Evolutionary conservation across 129 eudicot species (phyloP).

Genomic region (Ambrosia artemisiifolia): DNA sequence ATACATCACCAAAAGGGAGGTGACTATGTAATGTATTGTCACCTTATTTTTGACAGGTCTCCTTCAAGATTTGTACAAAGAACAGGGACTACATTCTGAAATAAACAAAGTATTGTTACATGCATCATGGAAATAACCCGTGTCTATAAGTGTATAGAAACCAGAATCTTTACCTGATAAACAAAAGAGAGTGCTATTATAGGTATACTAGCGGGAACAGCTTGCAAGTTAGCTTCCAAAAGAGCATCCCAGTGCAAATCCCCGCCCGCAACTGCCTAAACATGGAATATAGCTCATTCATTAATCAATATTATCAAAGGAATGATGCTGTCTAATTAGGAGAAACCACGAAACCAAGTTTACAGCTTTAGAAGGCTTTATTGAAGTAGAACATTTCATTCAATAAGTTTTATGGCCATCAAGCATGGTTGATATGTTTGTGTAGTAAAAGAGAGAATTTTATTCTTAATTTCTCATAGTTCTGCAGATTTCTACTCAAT

Average conservation of each 20-base stretch:
- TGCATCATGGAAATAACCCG: conserved; percentile 10
- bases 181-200: conserved; percentile 93
- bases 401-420: neutral
- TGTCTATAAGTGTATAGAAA: neutral
- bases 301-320: neutral
- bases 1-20: neutral
- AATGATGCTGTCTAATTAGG: neutral
- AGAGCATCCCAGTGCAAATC: conserved; percentile 96
- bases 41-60: conserved; percentile 82
- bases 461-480: neutral
- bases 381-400: neutral
- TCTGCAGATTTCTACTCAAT: neutral
- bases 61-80: conserved; percentile 94
- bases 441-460: neutral
- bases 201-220: conserved; percentile 83
- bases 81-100: conserved; percentile 96
- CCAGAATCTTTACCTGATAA: conserved; percentile 57
- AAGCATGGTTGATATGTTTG: conserved; percentile 9
- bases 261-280: conserved; percentile 82
- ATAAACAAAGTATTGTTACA: conserved; percentile 10
- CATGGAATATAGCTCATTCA: conserved; percentile 3
- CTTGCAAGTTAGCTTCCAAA: conserved; percentile 71
- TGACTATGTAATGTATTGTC: conserved; percentile 11
- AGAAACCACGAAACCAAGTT: neutral
- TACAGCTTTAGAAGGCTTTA: neutral